A percentile compares a stretch with the other conserved stretches of the same genome.
phyloP scores from a whole-genome alignment of 2,329 filamentous ascomycete genomes.

The Botrytis sinoallii region DNA sequence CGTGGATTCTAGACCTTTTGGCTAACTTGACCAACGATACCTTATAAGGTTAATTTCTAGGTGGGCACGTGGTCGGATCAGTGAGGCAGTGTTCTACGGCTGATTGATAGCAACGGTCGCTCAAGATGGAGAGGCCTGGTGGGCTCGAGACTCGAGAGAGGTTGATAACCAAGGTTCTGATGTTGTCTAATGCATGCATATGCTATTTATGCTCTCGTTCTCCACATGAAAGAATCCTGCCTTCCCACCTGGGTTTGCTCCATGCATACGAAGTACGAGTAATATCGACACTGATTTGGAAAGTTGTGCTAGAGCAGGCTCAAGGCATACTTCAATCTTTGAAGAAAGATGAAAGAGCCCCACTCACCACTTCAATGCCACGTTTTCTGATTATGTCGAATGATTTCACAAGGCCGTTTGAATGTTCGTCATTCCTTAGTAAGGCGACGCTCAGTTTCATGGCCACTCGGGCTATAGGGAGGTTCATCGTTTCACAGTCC shows the following conservation, averaged over 20 bases:
- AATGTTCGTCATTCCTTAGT: neutral
- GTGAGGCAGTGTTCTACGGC: slow-evolving; percentile 8
- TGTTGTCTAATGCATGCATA: neutral
- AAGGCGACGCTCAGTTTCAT: neutral
- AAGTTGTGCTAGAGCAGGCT: neutral
- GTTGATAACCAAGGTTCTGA: neutral
- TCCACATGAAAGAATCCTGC: neutral
- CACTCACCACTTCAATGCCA: neutral
- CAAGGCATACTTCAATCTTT: neutral
- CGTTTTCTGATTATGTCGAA: neutral
- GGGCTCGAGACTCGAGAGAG: neutral
- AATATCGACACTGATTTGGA: neutral
- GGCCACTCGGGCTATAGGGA: neutral
- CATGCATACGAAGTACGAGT: too few relatives aligned
- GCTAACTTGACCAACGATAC: neutral
- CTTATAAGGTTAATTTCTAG: neutral
- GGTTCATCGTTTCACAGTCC: neutral
- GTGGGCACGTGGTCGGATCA: neutral
- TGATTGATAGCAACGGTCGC: neutral
- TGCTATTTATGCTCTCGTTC: neutral
- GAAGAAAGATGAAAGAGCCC: neutral
- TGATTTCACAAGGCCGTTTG: neutral
- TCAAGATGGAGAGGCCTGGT: neutral
- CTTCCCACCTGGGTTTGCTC: neutral
- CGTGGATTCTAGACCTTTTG: neutral